Evolutionary conservation across 2,329 filamentous ascomycete genomes (phyloP).

Genomic region (Lachnellula subtilissima): DNA sequence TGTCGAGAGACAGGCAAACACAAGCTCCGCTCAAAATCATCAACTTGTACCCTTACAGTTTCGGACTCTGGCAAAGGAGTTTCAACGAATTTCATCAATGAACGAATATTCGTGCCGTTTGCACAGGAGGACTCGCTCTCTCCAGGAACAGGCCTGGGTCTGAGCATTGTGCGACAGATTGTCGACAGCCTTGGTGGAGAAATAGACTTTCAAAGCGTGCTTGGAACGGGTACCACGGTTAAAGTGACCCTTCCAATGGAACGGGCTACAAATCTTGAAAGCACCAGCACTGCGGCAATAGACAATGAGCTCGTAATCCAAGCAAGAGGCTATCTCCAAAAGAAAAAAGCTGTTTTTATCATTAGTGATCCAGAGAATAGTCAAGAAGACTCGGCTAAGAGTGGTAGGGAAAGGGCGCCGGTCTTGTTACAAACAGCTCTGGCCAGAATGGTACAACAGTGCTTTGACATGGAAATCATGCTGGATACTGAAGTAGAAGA

Average conservation of each 20-base stretch:
- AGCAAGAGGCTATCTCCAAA: neutral
- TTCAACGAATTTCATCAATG: slow-evolving; percentile 53
- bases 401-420: neutral
- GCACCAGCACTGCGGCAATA: neutral
- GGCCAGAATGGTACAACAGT: neutral
- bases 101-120: slow-evolving; percentile 55
- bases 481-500: neutral
- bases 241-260: slow-evolving; percentile 34
- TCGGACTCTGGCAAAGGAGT: slow-evolving; percentile 60
- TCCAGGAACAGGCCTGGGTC: slow-evolving; percentile 55
- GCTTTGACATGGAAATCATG: neutral
- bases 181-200: slow-evolving; percentile 54
- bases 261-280: neutral
- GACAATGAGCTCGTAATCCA: neutral
- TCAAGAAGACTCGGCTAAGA: neutral
- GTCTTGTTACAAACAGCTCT: neutral
- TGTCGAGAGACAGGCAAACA: slow-evolving; percentile 1
- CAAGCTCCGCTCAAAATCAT: neutral
- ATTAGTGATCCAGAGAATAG: neutral
- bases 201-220: slow-evolving; percentile 53
- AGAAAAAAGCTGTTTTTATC: neutral
- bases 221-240: slow-evolving; percentile 50
- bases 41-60: slow-evolving; percentile 38
- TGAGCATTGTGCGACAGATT: slow-evolving; percentile 57
- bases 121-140: slow-evolving; percentile 56